Conservation (phyloP, 2,329 filamentous ascomycete genomes). For the Sporothrix variecibatus region DNA sequence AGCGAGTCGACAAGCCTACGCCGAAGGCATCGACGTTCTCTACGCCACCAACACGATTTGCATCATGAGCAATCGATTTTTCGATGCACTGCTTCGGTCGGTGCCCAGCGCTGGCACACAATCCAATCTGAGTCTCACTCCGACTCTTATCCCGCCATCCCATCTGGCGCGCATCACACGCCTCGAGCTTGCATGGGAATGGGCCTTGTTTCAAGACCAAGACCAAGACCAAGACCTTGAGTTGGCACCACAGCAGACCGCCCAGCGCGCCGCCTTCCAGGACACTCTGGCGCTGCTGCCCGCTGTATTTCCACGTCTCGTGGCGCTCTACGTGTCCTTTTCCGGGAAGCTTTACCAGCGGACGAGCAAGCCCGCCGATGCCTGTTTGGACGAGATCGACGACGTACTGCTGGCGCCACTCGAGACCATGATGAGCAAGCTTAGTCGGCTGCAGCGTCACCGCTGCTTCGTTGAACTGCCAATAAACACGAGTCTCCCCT, state of each 20-base stretch:
- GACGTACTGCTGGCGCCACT: conserved; percentile 3
- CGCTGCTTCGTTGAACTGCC: conserved; percentile 4
- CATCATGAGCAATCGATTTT: background rate
- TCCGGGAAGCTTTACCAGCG: background rate
- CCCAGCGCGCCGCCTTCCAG: background rate
- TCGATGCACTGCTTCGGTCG: background rate
- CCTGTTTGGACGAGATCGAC: background rate
- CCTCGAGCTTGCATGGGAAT: conserved; percentile 9
- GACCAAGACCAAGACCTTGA: background rate
- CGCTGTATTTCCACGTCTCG: background rate
- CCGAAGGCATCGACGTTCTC: background rate
- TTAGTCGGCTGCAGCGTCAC: background rate
- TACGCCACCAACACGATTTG: conserved; percentile 14
- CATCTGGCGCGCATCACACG: conserved; percentile 4
- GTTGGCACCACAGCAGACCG: background rate
- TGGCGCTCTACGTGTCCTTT: conserved; percentile 3
- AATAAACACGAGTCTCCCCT: background rate
- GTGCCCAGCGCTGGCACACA: background rate
- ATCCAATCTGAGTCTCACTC: no score
- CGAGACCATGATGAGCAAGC: background rate
- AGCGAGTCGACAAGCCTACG: conserved; percentile 9
- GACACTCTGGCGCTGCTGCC: background rate
- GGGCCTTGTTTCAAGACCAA: background rate
- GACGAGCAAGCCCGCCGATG: background rate
- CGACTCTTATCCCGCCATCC: background rate